phyloP scores from a whole-genome alignment of 148 eudicot genomes.

The Selenicereus undatus region DNA sequence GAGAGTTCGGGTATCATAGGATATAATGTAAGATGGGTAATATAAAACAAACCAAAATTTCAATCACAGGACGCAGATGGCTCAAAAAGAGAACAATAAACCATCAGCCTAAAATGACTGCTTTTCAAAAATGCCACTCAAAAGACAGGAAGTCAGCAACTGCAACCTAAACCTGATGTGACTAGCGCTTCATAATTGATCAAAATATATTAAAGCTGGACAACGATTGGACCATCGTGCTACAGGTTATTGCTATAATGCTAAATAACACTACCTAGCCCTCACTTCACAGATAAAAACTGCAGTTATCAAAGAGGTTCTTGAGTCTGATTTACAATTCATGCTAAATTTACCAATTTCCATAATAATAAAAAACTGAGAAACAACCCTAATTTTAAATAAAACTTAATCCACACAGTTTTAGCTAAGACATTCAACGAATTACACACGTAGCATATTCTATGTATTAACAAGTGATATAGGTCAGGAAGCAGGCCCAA shows the following conservation, averaged over 20 bases:
- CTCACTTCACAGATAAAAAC: neutral
- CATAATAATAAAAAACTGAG: neutral
- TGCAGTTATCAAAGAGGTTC: neutral
- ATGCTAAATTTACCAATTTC: neutral
- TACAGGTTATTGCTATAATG: neutral
- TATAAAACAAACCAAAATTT: neutral
- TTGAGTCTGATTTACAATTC: neutral
- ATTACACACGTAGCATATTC: neutral
- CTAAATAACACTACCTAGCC: neutral
- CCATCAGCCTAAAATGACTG: neutral
- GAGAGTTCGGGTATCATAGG: no score
- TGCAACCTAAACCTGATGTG: neutral
- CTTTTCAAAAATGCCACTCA: no score
- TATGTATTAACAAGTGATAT: neutral
- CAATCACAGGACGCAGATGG: neutral
- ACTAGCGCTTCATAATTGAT: neutral
- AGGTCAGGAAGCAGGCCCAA: no score
- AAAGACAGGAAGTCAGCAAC: neutral
- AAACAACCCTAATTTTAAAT: neutral
- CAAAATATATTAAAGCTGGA: neutral
- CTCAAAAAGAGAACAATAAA: neutral
- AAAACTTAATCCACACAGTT: neutral
- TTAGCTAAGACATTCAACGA: neutral
- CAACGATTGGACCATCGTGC: neutral
- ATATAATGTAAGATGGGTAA: neutral